Conservation (phyloP, 768 basidiomycete genomes). For the Podaxis carcinomalis region DNA sequence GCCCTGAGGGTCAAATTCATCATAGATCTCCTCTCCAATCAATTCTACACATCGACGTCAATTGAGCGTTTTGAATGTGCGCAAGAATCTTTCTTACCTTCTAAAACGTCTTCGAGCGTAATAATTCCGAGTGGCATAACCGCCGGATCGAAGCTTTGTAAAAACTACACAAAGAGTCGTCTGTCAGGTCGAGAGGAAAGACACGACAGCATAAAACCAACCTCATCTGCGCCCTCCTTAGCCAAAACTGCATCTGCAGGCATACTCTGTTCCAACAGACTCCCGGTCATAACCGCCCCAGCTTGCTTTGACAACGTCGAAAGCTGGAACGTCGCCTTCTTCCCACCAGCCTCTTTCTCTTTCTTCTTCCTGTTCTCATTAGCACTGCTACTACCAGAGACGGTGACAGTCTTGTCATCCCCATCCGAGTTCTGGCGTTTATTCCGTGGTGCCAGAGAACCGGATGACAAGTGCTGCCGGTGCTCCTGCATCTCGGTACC, state of each 20-base stretch:
- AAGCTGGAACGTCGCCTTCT: slow-evolving; percentile 27
- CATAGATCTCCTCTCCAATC: slow-evolving; percentile 91
- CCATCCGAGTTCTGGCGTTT: background rate
- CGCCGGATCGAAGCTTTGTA: slow-evolving; percentile 77
- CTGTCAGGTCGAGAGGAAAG: background rate
- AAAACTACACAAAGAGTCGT: slow-evolving; percentile 44
- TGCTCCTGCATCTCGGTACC: background rate
- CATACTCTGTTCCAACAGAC: slow-evolving; percentile 73
- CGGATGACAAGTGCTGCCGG: background rate
- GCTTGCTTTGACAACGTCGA: slow-evolving; percentile 38
- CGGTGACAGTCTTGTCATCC: background rate
- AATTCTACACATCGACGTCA: slow-evolving; percentile 47
- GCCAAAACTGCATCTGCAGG: slow-evolving; percentile 84
- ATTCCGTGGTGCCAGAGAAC: background rate
- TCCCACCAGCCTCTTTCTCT: slow-evolving; percentile 16
- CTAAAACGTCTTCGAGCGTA: slow-evolving; percentile 78
- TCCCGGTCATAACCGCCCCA: slow-evolving; percentile 40
- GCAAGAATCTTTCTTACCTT: background rate
- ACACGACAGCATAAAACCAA: slow-evolving; percentile 23
- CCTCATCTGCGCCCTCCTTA: slow-evolving; percentile 72
- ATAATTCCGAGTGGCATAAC: slow-evolving; percentile 88
- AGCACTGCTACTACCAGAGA: background rate
- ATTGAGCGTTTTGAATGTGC: background rate
- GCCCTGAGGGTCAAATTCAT: slow-evolving; percentile 83
- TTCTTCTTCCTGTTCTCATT: background rate